Evolutionary conservation across 208 protist genomes (phyloP), one percentile per base, ranked within the genome.

Genomic region (Zelonia costaricensis): DNA sequence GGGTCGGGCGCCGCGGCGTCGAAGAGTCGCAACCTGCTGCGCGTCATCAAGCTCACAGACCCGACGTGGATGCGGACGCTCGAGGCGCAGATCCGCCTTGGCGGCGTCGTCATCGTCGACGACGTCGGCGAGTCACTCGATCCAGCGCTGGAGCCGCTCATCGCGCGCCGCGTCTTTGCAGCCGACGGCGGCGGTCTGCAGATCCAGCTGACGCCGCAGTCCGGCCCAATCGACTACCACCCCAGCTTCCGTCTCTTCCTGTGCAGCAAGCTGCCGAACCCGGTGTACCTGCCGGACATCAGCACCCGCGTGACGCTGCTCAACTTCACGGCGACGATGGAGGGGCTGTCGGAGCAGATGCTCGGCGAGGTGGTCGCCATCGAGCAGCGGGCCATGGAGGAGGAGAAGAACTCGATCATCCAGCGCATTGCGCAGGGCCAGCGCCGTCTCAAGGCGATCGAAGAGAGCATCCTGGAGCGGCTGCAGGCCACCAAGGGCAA

Each of bases 291-390:
- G 35, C 98, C 98, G 8, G 97, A 99, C 62, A 88, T 98, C 39
- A 97, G 92, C 78, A 98, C 97, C 22, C 97, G 97, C 58, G 88
- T 98, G 9, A 95, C 93, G 25, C 65, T 99, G 48, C 78, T 99
- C 46, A 99, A 99, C 86, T 99, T 99, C 83, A 98, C 97, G 43
- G 95, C 98, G n/a, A 99, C 97, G 22, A 77, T 88, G 12, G 92
- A 96, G 45, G 97, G 96, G 6, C 81, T 98, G 49, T 81, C 98
- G 71, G 97, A 98, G 42, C 96, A 99, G 67, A 88, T 99, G 72
- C 86, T 98, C 22, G 96, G 88, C 13, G 86, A 94, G 47, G 95
- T 98, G 30, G 95, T 98, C 22, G 90, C 86, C 45, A 95, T 97
- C 59, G 95, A 98, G 71, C 86, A 97, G 65, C 77, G 84, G 40